phyloP scores from a whole-genome alignment of 352 stramenopile genomes.

The Elongisporangium undulatum region DNA sequence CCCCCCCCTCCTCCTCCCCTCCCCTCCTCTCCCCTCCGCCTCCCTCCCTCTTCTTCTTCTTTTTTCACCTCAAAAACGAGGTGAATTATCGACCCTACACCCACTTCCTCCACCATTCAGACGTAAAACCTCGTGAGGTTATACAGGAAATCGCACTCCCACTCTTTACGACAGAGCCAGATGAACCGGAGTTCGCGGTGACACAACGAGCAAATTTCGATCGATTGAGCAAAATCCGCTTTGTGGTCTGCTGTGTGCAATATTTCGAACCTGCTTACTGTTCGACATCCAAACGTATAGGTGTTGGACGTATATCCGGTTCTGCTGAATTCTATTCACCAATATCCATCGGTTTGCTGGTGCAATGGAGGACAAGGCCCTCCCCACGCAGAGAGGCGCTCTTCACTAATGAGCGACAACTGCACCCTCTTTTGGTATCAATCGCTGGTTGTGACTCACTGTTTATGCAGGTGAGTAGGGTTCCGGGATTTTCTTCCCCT shows the following conservation, averaged over 20 bases:
- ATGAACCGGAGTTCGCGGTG: not conserved
- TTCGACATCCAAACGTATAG: not conserved
- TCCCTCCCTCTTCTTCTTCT: not conserved
- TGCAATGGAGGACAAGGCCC: not conserved
- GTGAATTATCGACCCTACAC: not conserved
- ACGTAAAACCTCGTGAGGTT: not conserved
- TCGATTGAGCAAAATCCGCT: not conserved
- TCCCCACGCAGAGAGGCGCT: not conserved
- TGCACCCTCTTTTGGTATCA: not conserved
- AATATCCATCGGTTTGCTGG: not conserved
- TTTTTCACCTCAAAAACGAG: not conserved
- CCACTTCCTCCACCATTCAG: not conserved
- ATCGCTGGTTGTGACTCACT: not conserved
- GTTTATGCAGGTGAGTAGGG: not conserved
- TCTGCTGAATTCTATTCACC: not conserved
- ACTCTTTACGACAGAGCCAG: not conserved
- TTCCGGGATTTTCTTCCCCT: not conserved
- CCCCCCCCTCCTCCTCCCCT: not conserved
- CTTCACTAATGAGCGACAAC: not conserved
- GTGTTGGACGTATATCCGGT: not conserved
- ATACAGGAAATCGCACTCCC: not conserved
- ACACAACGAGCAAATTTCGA: not conserved
- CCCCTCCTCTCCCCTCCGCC: not conserved
- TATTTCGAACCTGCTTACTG: not conserved
- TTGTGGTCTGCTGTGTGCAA: not conserved